Percentiles rank a stretch among this genome's conserved stretches.
phyloP scores from a whole-genome alignment of 306 rosid genomes.

The Rosa rugosa region DNA sequence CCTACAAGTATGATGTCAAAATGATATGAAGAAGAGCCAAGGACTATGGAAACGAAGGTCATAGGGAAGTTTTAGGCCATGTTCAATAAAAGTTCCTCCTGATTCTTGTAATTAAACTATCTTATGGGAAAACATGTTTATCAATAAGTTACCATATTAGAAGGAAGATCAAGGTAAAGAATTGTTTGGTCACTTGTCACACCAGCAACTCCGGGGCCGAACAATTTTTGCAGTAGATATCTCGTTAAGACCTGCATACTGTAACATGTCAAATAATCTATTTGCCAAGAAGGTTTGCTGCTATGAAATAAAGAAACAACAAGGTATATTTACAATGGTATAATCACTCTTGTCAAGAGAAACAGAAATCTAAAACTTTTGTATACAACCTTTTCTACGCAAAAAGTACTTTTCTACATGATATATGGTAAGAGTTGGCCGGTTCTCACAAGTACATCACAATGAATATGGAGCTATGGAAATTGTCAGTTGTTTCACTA shows the following conservation, averaged over 20 bases:
- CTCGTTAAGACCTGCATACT: slow-evolving; percentile 69
- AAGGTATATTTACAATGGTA: background rate
- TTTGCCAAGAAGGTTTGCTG: background rate
- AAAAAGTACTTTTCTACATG: background rate
- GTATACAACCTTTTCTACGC: background rate
- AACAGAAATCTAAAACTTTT: too few relatives aligned
- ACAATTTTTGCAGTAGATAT: slow-evolving; percentile 67
- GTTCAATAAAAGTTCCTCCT: background rate
- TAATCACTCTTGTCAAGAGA: background rate
- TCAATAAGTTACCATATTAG: slow-evolving; percentile 67
- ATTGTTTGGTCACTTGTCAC: slow-evolving; percentile 55
- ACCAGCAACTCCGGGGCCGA: slow-evolving; percentile 62
- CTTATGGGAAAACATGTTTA: slow-evolving; percentile 13
- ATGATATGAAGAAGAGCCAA: slow-evolving; percentile 20
- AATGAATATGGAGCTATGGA: background rate
- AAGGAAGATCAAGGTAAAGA: slow-evolving; percentile 82
- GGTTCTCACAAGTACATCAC: background rate
- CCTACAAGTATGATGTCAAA: background rate
- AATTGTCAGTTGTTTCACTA: background rate
- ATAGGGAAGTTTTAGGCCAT: background rate
- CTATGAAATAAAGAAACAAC: background rate
- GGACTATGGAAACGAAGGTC: background rate
- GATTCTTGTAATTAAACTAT: background rate
- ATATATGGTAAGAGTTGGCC: background rate
- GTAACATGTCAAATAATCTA: slow-evolving; percentile 10